Conservation (phyloP, 768 basidiomycete species). For the Macrocybe gigantea region DNA sequence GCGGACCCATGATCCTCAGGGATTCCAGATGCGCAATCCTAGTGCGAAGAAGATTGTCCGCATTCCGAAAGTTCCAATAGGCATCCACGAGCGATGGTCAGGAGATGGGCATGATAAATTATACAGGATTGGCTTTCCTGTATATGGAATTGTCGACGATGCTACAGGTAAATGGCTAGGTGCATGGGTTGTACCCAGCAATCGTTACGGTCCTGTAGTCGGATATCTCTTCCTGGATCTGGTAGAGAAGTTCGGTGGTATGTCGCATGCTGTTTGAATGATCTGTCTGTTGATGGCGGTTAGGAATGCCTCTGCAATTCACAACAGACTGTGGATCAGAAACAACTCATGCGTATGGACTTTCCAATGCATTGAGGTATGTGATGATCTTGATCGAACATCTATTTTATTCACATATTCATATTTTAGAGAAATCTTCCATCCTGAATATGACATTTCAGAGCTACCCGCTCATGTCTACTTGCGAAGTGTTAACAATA, state of each 20-base stretch:
- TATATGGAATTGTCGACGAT: constrained; percentile 29
- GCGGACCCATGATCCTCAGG: constrained; percentile 20
- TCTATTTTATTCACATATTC: background rate
- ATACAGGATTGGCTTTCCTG: constrained; percentile 28
- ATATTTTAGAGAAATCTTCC: constrained; percentile 16
- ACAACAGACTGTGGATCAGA: constrained; percentile 31
- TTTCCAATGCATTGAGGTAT: constrained; percentile 24
- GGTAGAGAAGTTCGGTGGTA: constrained; percentile 23
- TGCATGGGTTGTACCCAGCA: constrained; percentile 32
- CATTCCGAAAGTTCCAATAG: constrained; percentile 18
- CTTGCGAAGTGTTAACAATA: constrained; percentile 26
- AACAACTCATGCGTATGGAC: constrained; percentile 24
- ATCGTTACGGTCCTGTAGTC: constrained; percentile 20
- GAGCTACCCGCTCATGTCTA: constrained; percentile 25
- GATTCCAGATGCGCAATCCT: constrained; percentile 22
- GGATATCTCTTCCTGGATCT: constrained; percentile 24
- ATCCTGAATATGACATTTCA: constrained; percentile 13
- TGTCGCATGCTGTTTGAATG: background rate
- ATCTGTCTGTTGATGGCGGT: background rate
- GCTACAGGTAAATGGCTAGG: constrained; percentile 23
- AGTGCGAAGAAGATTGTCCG: constrained; percentile 20
- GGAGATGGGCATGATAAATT: constrained; percentile 37
- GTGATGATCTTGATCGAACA: background rate
- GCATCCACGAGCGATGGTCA: constrained; percentile 29
- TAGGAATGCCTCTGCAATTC: constrained; percentile 28